Base-by-base conservation (phyloP, 1,139 yeast genomes). In the Yamadazyma epiphylla region DNA sequence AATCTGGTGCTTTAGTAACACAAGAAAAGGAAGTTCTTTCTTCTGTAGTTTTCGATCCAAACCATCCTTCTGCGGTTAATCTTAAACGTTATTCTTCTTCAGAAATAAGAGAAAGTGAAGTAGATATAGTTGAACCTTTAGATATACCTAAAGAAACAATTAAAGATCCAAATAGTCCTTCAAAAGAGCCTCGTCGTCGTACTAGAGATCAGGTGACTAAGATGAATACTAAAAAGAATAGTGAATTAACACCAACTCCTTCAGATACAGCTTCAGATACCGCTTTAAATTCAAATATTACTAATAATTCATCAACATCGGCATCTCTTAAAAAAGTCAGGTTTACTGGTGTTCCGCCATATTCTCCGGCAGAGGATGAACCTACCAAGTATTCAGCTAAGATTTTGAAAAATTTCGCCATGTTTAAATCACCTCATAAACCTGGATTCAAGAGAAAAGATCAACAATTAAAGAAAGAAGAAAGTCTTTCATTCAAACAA, bases 341-440 rank as follows among this genome's bases (percentile, higher is more conserved):
- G 22, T 75, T 75, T 39, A 54, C 55, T 4, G 80, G 80, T 1
- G 80, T 75, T 3, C 64, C 74, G 1, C 71, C 61, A 30, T 75
- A 72, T 39, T 49, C 67, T 1, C 75, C 64, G 24, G 74, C 67
- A 7, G 81, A 75, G 45, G 81, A 75, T 52, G 75, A 74, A 0
- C 80, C 80, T 1, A 57, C 75, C 3, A 62, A 59, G 29, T 70
- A 68, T 37, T 55, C 74, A 23, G 62, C 61, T 38, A 60, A 64
- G 28, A 71, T 74, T 25, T 50, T 74, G 31, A 62, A 67, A 56
- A 68, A 66, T 37, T 68, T 68, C 49, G 70, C 71, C 1, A 57
- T 58, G 12, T 63, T 65, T 40, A 56, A 57, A 34, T 38, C 52
- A 5, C 64, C 66, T 4, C 30, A 39, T 1, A 39, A 38, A 4